These are phyloP conservation scores for Solanum pennellii DNA, from an alignment of 257 asterid species.

Conservation along the genomic window DNA sequence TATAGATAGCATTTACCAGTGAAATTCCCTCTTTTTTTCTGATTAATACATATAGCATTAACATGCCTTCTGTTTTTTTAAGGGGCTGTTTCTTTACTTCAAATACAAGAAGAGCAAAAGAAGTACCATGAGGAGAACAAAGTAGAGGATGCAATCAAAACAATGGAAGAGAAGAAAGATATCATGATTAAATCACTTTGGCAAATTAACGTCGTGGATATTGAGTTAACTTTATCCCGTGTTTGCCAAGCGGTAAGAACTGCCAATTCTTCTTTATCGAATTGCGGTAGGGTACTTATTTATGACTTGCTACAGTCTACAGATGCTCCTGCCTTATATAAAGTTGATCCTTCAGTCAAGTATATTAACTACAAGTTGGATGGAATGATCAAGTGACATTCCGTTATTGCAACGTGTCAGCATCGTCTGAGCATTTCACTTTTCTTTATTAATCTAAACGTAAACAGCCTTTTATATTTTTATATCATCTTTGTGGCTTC, in stretches of 20 bases:
- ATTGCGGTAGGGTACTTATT: neutral
- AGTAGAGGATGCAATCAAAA: conserved; percentile 40
- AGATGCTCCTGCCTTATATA: neutral
- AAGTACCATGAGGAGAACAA: conserved; percentile 34
- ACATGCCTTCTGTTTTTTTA: neutral
- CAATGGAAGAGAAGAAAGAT: conserved; percentile 47
- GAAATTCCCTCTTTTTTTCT: neutral
- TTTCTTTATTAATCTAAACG: neutral
- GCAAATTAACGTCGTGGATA: conserved; percentile 75
- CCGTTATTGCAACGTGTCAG: neutral
- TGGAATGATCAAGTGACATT: neutral
- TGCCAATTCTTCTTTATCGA: neutral
- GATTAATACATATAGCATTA: neutral
- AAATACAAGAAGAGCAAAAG: conserved; percentile 61
- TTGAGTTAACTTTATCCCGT: conserved; percentile 54
- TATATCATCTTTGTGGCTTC: neutral
- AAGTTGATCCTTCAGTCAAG: neutral
- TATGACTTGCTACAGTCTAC: neutral
- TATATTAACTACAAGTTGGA: neutral
- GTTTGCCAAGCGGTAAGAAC: conserved; percentile 70
- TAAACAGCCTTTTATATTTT: neutral
- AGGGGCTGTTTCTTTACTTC: conserved; percentile 64
- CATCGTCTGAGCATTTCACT: neutral
- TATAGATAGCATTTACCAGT: neutral
- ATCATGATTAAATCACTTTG: conserved; percentile 60